Base-by-base conservation (phyloP, 805 yeast species). In the Sugiyamaella valdiviana region DNA sequence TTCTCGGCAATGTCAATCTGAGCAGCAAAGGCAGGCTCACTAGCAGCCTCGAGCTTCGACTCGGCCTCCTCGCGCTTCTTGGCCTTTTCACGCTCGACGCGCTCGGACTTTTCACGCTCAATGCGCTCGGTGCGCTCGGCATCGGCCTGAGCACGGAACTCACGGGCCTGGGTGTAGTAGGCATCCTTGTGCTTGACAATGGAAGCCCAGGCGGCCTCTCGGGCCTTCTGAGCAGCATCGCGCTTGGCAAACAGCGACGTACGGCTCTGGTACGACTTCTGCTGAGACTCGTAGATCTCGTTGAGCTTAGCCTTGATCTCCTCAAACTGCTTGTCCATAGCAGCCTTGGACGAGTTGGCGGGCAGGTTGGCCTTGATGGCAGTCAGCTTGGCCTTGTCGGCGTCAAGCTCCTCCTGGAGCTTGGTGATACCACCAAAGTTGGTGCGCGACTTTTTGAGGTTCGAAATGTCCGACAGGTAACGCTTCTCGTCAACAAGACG, bases 401-500 rank as follows among this genome's bases (percentile, higher is more conserved):
- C 74, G 62, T 88, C 96, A 63, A 91, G 82, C 39, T 83, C 78
- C 58, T 78, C 78, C 73, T 88, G 96, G 59, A 78, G 78, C 60
- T 79, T 78, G 63, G 82, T 89, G 58, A 90, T 73, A 42, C 77
- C 74, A 44, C 79, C 79, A 64, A 87, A 85, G 66, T 83, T 90
- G 67, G 83, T 84, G 63, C 82, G 80, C 63, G 85, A 71, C 70
- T 86, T 88, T 69, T 91, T 82, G 66, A 93, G 78, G 41, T 82
- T 68, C 45, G 88, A 77, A 75, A 88, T 85, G 71, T 91, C 98
- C 71, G 85, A 85, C 57, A 93, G 80, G 56, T 75, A 69, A 63
- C 81, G 77, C 73, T 87, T 83, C 76, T 93, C 99, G 55, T 91
- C 96, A 46, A 89, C 97, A 62, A 93, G 79, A 59, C 86, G 79